Evolutionary conservation across 2,329 filamentous ascomycete genomes (phyloP).

Genomic region (Tricladium varicosporioides): DNA sequence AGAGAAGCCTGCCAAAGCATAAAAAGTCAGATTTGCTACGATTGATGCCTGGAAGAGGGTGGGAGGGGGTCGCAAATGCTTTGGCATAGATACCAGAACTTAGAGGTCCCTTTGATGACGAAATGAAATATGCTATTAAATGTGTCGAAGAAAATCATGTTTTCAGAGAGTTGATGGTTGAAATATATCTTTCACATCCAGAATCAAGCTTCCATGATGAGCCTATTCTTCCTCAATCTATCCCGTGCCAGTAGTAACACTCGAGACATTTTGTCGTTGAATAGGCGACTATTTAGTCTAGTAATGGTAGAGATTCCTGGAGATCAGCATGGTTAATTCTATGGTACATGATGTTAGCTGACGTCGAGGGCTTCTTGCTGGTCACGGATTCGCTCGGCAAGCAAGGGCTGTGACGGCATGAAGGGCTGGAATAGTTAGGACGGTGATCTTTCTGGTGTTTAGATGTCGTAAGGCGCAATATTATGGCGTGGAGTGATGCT

Average conservation of each 20-base stretch:
- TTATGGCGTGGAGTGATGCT: too few species aligned
- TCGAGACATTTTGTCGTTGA: not conserved
- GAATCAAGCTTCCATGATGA: too few species aligned
- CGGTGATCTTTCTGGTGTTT: too few species aligned
- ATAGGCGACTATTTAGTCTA: not conserved
- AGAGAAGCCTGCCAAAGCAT: conserved; percentile 3
- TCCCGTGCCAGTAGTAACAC: not conserved
- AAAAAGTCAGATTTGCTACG: not conserved
- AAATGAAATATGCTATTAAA: too few species aligned
- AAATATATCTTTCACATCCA: too few species aligned
- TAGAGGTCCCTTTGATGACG: not conserved
- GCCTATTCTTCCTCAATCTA: not conserved
- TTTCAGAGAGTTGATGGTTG: too few species aligned
- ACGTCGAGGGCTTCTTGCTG: not conserved
- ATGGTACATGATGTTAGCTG: not conserved
- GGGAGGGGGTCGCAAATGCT: not conserved
- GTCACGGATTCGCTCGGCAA: not conserved
- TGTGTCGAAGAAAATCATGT: too few species aligned
- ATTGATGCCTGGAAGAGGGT: not conserved
- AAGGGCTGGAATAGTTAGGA: too few species aligned
- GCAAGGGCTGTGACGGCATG: not conserved
- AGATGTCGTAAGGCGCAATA: too few species aligned
- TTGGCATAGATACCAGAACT: not conserved
- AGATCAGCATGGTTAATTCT: not conserved
- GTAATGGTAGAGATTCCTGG: not conserved